Percentiles rank a stretch among this genome's conserved stretches.
Conservation (phyloP, 352 stramenopile species). For the Pythium grandisporangium region DNA sequence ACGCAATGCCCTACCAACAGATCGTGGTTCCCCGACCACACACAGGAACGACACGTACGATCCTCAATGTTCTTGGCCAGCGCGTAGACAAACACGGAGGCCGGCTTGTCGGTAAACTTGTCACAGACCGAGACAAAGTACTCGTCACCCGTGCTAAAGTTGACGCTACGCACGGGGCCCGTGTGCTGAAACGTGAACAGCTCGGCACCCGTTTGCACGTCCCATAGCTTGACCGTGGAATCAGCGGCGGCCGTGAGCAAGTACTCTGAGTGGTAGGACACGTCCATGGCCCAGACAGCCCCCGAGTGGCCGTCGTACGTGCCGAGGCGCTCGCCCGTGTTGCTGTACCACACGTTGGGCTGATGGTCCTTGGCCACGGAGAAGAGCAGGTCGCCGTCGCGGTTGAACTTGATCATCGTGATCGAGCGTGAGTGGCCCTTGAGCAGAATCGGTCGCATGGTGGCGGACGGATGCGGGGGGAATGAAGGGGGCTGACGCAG, state of each 20-base stretch:
- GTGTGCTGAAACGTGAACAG: constrained; percentile 83
- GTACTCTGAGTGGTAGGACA: constrained; percentile 87
- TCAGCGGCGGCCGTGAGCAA: constrained; percentile 96
- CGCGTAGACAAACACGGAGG: constrained; percentile 75
- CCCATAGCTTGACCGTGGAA: constrained; percentile 88
- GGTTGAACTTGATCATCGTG: constrained; percentile 99
- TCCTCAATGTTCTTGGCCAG: constrained; percentile 52
- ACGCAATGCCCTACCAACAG: no score
- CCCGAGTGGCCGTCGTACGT: constrained; percentile 97
- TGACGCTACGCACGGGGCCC: constrained; percentile 73
- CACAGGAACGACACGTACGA: constrained; percentile 26
- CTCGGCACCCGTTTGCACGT: constrained; percentile 85
- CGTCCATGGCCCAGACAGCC: constrained; percentile 96
- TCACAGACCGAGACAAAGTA: constrained; percentile 77
- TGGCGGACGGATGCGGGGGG: constrained; percentile 1
- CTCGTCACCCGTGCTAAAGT: constrained; percentile 83
- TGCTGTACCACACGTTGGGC: constrained; percentile 95
- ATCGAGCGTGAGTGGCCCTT: constrained; percentile 99
- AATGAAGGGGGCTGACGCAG: neutral
- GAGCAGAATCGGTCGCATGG: constrained; percentile 95
- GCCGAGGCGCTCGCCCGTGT: constrained; percentile 93
- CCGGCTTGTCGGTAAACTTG: constrained; percentile 77
- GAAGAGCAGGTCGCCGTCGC: constrained; percentile 98
- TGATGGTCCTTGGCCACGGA: constrained; percentile 94
- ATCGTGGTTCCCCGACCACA: no score